Evolutionary conservation across 2,329 filamentous ascomycete species (phyloP).

Genomic region (Sporothrix phasma): DNA sequence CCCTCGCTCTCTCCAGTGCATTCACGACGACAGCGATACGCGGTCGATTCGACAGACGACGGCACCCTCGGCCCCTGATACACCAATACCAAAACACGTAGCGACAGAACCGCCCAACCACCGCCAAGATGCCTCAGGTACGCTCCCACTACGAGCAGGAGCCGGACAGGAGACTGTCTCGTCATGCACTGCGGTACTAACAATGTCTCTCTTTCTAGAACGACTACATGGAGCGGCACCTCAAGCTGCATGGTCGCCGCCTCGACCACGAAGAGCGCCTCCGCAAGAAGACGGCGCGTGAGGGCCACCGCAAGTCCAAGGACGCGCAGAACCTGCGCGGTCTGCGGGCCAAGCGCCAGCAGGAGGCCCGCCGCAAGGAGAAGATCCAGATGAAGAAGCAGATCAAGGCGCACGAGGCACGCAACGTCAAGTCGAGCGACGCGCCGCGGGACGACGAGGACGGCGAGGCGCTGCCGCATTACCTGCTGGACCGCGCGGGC

Average conservation of each 20-base stretch:
- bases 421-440: slow-evolving; percentile 73
- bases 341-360: slow-evolving; percentile 83
- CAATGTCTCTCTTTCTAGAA: slow-evolving; percentile 47
- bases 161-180: background rate
- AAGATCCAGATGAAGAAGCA: slow-evolving; percentile 97
- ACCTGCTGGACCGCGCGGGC: slow-evolving; percentile 75
- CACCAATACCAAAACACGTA: background rate
- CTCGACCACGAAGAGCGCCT: slow-evolving; percentile 78
- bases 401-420: slow-evolving; percentile 91
- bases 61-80: background rate
- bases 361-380: slow-evolving; percentile 88
- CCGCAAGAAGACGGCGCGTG: slow-evolving; percentile 79
- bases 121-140: slow-evolving; percentile 18
- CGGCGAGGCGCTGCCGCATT: slow-evolving; percentile 75
- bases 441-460: slow-evolving; percentile 55
- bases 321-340: slow-evolving; percentile 91
- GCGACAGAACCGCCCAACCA: background rate
- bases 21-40: background rate
- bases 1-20: background rate
- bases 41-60: background rate
- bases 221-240: slow-evolving; percentile 73
- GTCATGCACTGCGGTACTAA: background rate
- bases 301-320: slow-evolving; percentile 77
- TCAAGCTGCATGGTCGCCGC: slow-evolving; percentile 43
- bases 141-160: background rate